phyloP scores from a whole-genome alignment of 495 filamentous ascomycete genomes.

The Amphirosellinia nigrospora region DNA sequence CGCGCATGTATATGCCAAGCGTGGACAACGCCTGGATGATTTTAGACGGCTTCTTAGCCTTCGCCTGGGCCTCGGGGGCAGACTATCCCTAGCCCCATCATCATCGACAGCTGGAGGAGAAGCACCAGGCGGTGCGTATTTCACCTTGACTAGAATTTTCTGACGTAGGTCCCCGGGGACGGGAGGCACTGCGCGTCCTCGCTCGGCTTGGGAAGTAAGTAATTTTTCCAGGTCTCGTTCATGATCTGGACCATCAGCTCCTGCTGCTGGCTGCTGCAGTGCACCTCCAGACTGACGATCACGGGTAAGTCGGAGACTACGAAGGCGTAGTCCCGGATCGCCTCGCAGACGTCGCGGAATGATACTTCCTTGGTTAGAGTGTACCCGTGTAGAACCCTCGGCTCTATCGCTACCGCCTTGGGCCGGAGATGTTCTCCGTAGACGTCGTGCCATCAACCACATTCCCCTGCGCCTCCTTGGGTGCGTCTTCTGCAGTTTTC shows the following conservation, averaged over 20 bases:
- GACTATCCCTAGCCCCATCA: constrained; percentile 22
- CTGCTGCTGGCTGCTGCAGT: constrained; percentile 79
- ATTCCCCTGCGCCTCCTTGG: not conserved
- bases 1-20: constrained; percentile 82
- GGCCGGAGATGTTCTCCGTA: constrained; percentile 38
- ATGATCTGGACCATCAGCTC: constrained; percentile 91
- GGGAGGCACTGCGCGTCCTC: constrained; percentile 63
- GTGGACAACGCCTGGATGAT: constrained; percentile 74
- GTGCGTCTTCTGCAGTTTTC: constrained; percentile 14
- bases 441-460: constrained; percentile 15
- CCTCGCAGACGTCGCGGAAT: constrained; percentile 82
- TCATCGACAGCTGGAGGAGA: constrained; percentile 39
- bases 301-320: constrained; percentile 73
- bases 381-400: constrained; percentile 84
- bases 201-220: constrained; percentile 66
- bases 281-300: constrained; percentile 89
- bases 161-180: constrained; percentile 66
- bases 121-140: constrained; percentile 62
- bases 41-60: constrained; percentile 62
- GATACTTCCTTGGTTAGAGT: constrained; percentile 86
- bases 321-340: constrained; percentile 82
- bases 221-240: constrained; percentile 72
- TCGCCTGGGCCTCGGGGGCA: constrained; percentile 28
- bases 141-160: constrained; percentile 92
- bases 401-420: constrained; percentile 60